A percentile compares a stretch with the other conserved stretches of the same genome.
phyloP scores from a whole-genome alignment of 805 yeast genomes.

The Candida quercuum region DNA sequence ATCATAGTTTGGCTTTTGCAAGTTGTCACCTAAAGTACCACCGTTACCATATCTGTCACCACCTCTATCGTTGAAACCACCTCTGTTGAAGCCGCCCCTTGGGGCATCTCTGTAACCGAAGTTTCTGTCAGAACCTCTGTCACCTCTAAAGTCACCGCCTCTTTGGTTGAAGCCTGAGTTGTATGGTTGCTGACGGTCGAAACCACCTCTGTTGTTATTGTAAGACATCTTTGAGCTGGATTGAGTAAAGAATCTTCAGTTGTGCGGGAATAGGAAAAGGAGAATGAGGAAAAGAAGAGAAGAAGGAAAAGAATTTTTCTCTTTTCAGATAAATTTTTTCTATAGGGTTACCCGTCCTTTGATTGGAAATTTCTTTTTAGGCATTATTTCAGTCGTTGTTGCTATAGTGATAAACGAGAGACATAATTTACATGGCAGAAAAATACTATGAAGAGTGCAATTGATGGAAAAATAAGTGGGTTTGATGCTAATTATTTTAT shows the following conservation, averaged over 20 bases:
- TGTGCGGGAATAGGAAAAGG: too few species aligned
- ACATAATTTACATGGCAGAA: too few species aligned
- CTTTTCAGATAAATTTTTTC: background rate
- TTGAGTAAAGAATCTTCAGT: background rate
- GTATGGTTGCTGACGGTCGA: constrained; percentile 17
- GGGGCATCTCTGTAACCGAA: constrained; percentile 30
- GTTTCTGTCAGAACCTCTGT: constrained; percentile 31
- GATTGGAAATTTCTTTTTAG: too few species aligned
- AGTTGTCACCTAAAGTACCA: constrained; percentile 46
- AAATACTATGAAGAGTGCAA: too few species aligned
- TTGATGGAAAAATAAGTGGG: too few species aligned
- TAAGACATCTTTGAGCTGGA: constrained; percentile 18
- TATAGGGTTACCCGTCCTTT: background rate
- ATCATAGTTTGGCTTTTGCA: constrained; percentile 80
- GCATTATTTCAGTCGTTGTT: too few species aligned
- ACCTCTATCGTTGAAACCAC: constrained; percentile 29
- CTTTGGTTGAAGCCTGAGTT: constrained; percentile 22
- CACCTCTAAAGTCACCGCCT: constrained; percentile 24
- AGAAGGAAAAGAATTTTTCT: background rate
- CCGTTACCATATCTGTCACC: constrained; percentile 34
- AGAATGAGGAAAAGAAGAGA: background rate
- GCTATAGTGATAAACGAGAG: too few species aligned
- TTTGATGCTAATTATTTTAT: too few species aligned
- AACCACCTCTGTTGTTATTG: constrained; percentile 9
- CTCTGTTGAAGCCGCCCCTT: constrained; percentile 33